Percentiles rank a stretch among this genome's conserved stretches.
phyloP scores from a whole-genome alignment of 352 stramenopile species.

The Thraustochytrium sp. region DNA sequence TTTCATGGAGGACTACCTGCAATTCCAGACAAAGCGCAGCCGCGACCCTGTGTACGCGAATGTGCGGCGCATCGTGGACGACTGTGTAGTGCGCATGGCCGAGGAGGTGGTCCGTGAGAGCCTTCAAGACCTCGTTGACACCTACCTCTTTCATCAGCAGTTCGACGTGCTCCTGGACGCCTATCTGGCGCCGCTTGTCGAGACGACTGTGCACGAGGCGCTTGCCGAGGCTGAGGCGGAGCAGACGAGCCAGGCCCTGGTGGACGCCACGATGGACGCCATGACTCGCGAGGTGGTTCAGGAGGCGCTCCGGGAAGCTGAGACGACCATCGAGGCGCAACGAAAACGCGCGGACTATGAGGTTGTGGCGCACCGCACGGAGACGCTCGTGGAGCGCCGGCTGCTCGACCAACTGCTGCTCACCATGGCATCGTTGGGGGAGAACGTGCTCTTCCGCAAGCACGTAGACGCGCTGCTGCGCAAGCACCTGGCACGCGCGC shows the following conservation, averaged over 20 bases:
- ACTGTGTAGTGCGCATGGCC: neutral
- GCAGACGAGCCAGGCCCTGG: neutral
- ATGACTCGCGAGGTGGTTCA: neutral
- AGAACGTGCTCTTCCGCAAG: slow-evolving; percentile 20
- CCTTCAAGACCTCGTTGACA: slow-evolving; percentile 32
- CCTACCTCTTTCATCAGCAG: slow-evolving; percentile 38
- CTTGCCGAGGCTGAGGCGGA: neutral
- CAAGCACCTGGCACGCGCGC: neutral
- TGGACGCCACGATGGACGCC: neutral
- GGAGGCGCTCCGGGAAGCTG: neutral
- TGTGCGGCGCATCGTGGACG: neutral
- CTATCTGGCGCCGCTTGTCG: neutral
- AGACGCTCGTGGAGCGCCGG: neutral
- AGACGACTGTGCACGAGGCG: neutral
- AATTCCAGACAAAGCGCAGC: neutral
- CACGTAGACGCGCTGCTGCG: neutral
- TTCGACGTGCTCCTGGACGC: slow-evolving; percentile 21
- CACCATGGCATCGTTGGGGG: neutral
- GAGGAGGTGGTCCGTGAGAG: neutral
- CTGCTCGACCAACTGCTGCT: neutral
- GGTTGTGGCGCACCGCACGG: neutral
- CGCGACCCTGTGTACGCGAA: neutral
- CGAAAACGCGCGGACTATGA: slow-evolving; percentile 8
- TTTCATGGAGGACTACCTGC: slow-evolving; percentile 32
- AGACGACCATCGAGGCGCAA: neutral